Evolutionary conservation across 2,329 filamentous ascomycete genomes (phyloP), one percentile per base, ranked within the genome.

Genomic region (Beauveria sp.): DNA sequence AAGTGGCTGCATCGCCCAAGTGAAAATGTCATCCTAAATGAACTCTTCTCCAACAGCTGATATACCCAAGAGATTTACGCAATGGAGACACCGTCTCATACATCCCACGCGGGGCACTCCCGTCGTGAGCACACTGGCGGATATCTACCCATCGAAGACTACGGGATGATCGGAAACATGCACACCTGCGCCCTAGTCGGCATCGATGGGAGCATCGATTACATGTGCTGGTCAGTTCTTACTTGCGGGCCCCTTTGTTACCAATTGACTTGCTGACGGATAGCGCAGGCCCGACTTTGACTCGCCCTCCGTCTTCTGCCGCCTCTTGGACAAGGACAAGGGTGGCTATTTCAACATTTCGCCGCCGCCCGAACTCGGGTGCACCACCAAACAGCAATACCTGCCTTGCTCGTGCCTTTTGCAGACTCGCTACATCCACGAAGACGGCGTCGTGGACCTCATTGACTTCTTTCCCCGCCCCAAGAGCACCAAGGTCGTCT

Each of bases 121-220:
- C 70, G 73, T 34, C 67, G 72, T 26, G 65, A 67, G 26, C 73
- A 75, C 70, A 69, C 71, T 56, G 75, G 73, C 14, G 82, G 81
- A 38, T 85, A 84, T 66, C 76, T 84, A 30, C 81, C 82, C 52
- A 89, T 91, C 65, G 88, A 91, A 70, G 84, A 91, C 72, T 91
- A 91, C 78, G 89, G 89, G 60, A 81, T 92, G 73, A 90, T 92
- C 67, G 89, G 89, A 26, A 91, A 91, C 69, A 90, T 92, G 88
- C 82, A 86, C 67, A 92, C 88, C 1, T 90, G 87, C 75, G 88
- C 88, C 16, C 76, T 91, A n/a, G 81, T 90, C 24, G 88, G 86
- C 65, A 88, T 89, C 69, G 85, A 88, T 68, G 88, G 88, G 26
- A 88, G 87, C 65, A 73, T 92, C 62, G 89, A 91, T 70, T 90